Conservation (phyloP, 2,329 filamentous ascomycete genomes). For the Ceratocystis variospora region DNA sequence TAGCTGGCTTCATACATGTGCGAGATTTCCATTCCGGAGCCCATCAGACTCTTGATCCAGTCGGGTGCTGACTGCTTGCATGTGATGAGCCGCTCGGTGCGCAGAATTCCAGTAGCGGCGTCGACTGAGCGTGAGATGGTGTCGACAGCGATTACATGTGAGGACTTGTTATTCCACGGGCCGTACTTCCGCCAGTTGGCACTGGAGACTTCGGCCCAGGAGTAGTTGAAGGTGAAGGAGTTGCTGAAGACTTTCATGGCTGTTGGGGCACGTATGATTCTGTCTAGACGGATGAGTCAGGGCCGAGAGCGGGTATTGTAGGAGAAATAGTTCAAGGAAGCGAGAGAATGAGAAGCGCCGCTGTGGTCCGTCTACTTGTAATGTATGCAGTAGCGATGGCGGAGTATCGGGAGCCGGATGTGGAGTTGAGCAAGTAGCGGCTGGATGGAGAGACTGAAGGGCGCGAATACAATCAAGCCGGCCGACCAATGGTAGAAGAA, state of each 20-base stretch:
- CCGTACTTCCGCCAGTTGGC: conserved; percentile 99
- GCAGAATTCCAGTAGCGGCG: conserved; percentile 43
- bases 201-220: conserved; percentile 94
- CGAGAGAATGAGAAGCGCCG: not conserved
- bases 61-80: conserved; percentile 54
- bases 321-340: not conserved
- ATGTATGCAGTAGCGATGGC: not conserved
- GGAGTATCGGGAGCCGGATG: not conserved
- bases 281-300: conserved; percentile 14
- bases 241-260: conserved; percentile 94
- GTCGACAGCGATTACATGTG: conserved; percentile 91
- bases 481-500: not conserved
- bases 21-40: conserved; percentile 57
- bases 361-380: not conserved
- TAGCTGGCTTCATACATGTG: conserved; percentile 94
- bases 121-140: conserved; percentile 60
- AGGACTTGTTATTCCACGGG: conserved; percentile 97
- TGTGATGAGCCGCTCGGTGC: conserved; percentile 49
- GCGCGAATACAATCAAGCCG: no score
- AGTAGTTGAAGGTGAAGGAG: conserved; percentile 84
- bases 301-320: not conserved
- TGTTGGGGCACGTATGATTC: conserved; percentile 17
- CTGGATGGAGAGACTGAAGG: no score
- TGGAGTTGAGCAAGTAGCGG: not conserved
- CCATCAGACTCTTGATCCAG: conserved; percentile 69